phyloP scores from a whole-genome alignment of 257 asterid genomes.

The Cruciata laevipes region DNA sequence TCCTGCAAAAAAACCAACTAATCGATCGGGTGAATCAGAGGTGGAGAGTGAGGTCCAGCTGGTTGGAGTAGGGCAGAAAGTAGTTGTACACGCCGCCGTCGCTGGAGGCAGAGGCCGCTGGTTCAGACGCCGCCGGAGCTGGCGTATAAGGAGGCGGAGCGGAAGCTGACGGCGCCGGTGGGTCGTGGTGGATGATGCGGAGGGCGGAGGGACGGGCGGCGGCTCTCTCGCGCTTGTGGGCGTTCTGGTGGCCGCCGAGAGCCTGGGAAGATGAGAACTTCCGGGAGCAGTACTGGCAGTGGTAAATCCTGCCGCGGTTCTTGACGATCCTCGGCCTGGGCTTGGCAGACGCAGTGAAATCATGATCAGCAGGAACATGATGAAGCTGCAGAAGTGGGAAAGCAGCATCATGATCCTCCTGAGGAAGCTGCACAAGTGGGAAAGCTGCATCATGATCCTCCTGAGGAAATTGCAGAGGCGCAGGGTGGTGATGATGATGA shows the following conservation, averaged over 20 bases:
- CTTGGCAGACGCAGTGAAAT: conserved; percentile 2
- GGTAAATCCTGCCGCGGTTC: conserved; percentile 39
- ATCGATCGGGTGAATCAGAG: not conserved
- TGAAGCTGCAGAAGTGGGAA: too few species aligned
- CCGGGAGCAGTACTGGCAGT: conserved; percentile 81
- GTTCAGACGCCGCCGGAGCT: too few species aligned
- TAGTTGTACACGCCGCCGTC: not conserved
- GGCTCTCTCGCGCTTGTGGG: conserved; percentile 88
- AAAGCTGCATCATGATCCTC: too few species aligned
- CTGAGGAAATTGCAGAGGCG: too few species aligned
- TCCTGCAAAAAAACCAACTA: too few species aligned
- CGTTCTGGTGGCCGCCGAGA: conserved; percentile 89
- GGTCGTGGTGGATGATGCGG: conserved; percentile 6
- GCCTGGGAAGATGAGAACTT: conserved; percentile 91
- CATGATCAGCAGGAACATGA: not conserved
- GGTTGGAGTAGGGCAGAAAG: not conserved
- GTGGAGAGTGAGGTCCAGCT: not conserved
- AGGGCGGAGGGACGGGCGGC: conserved; percentile 47
- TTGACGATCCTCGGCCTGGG: not conserved
- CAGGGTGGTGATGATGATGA: too few species aligned
- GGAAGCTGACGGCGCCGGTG: not conserved
- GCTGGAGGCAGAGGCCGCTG: conserved; percentile 2
- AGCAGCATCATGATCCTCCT: too few species aligned
- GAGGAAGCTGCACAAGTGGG: too few species aligned
- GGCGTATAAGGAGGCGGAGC: too few species aligned